Conservation (phyloP, 768 basidiomycete genomes). For the Leccinum uliginosum region DNA sequence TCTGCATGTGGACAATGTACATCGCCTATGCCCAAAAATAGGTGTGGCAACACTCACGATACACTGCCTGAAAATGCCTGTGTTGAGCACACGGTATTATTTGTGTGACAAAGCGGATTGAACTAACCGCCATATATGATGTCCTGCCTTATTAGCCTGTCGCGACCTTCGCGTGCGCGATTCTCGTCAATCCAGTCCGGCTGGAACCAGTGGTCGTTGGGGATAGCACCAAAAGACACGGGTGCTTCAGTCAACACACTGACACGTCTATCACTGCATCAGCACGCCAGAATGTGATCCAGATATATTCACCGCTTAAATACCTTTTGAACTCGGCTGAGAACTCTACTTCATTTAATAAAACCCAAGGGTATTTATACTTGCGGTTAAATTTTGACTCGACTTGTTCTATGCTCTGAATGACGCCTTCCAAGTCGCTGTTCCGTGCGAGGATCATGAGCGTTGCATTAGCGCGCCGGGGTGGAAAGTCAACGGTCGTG, state of each 20-base stretch:
- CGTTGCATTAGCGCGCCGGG: constrained; percentile 49
- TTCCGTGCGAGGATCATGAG: constrained; percentile 54
- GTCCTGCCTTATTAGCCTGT: constrained; percentile 44
- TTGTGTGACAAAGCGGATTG: background rate
- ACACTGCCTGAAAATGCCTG: constrained; percentile 35
- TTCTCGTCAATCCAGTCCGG: constrained; percentile 72
- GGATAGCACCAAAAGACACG: constrained; percentile 54
- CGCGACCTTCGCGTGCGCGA: constrained; percentile 47
- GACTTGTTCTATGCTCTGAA: constrained; percentile 48
- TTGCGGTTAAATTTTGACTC: constrained; percentile 58
- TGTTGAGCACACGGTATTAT: background rate
- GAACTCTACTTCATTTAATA: constrained; percentile 61
- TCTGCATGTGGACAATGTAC: constrained; percentile 15
- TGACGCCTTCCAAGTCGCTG: constrained; percentile 41
- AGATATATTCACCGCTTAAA: background rate
- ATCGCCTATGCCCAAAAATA: background rate
- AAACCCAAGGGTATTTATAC: constrained; percentile 58
- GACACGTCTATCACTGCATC: constrained; percentile 29
- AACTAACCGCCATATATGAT: constrained; percentile 48
- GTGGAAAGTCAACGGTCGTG: background rate
- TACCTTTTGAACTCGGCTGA: constrained; percentile 48
- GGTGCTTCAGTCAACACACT: constrained; percentile 37
- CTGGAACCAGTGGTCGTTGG: constrained; percentile 63
- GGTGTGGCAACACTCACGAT: constrained; percentile 30
- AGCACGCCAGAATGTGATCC: background rate